Percentiles rank a stretch among this genome's conserved stretches.
These are phyloP conservation scores for Carex parvula DNA, from an alignment of 176 grass and related monocot species.

Conservation along the genomic window DNA sequence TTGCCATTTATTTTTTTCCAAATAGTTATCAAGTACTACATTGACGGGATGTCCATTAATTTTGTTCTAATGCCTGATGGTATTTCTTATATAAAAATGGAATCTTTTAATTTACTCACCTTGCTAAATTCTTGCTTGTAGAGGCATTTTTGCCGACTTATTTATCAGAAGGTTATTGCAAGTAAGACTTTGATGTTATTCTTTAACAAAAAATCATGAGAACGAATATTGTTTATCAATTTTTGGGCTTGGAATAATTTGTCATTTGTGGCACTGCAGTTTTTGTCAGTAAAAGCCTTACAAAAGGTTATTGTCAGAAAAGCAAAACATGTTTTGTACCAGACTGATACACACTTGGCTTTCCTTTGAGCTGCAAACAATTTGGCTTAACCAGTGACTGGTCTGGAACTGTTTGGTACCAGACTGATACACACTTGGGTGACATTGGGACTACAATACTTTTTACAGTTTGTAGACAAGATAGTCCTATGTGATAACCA, in stretches of 20 bases:
- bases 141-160: neutral
- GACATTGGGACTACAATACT: neutral
- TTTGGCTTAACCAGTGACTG: neutral
- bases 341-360: neutral
- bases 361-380: neutral
- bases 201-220: neutral
- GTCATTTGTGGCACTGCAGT: neutral
- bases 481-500: slow-evolving; percentile 9
- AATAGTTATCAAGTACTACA: neutral
- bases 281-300: neutral
- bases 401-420: neutral
- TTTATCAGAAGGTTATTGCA: too few relatives aligned
- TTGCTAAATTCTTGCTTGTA: neutral
- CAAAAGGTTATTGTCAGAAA: neutral
- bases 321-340: neutral
- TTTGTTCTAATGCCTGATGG: neutral
- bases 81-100: neutral
- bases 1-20: neutral
- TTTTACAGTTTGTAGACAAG: neutral
- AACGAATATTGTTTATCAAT: neutral
- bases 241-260: neutral
- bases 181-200: neutral
- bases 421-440: neutral
- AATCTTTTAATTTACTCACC: neutral
- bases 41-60: neutral